Percentiles rank a stretch among this genome's conserved stretches.
These are phyloP conservation scores for Phaeotremella skinneri DNA, from an alignment of 768 basidiomycete species.

Conservation along the genomic window DNA sequence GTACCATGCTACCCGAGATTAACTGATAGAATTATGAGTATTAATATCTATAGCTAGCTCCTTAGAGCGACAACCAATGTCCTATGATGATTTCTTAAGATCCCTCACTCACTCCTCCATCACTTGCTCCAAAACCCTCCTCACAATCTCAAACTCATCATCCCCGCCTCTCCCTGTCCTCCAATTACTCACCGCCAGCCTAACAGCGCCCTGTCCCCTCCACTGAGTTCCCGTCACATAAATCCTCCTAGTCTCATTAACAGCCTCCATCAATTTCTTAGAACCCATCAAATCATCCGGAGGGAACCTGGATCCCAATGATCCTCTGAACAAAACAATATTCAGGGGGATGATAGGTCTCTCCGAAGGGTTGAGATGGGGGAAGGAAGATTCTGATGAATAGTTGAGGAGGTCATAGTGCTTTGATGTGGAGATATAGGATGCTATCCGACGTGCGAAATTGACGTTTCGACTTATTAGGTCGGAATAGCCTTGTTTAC, in stretches of 20 bases:
- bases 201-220: slow-evolving; percentile 51
- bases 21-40: too few relatives aligned
- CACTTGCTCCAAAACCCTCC: slow-evolving; percentile 36
- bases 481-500: slow-evolving; percentile 52
- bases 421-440: slow-evolving; percentile 37
- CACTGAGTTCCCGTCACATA: slow-evolving; percentile 53
- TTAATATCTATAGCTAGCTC: too few relatives aligned
- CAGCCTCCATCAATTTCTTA: slow-evolving; percentile 35
- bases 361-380: not conserved
- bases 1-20: too few relatives aligned
- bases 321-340: slow-evolving; percentile 52
- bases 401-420: slow-evolving; percentile 44
- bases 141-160: slow-evolving; percentile 32
- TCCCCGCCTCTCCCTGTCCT: slow-evolving; percentile 29
- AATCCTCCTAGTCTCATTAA: slow-evolving; percentile 52
- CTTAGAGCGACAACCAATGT: too few relatives aligned
- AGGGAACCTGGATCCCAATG: slow-evolving; percentile 22
- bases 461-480: slow-evolving; percentile 52
- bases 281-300: slow-evolving; percentile 22
- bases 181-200: slow-evolving; percentile 54
- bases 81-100: too few relatives aligned
- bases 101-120: slow-evolving; percentile 17
- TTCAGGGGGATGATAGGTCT: slow-evolving; percentile 48
- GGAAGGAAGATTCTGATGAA: slow-evolving; percentile 8
- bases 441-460: slow-evolving; percentile 50